These are phyloP conservation scores for Solanum tacnaense DNA, from an alignment of 257 asterid species.

Conservation along the genomic window DNA sequence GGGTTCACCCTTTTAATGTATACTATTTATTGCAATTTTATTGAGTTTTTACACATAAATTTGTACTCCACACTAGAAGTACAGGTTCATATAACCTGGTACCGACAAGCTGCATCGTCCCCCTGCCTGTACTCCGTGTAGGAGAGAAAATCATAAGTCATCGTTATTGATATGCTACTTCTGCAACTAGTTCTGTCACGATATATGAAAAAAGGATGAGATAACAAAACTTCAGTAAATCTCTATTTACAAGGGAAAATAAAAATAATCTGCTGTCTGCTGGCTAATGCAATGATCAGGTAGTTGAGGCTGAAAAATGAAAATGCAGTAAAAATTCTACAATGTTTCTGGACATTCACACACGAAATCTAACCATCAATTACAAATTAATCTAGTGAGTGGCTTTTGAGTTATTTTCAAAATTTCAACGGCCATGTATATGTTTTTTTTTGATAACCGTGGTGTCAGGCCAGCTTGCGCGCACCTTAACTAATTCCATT, in stretches of 20 bases:
- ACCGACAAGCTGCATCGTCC: background rate
- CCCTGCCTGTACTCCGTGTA: background rate
- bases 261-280: background rate
- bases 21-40: background rate
- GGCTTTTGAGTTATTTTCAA: background rate
- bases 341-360: background rate
- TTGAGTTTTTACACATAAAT: background rate
- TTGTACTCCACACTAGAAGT: background rate
- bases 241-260: background rate
- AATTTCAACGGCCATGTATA: background rate
- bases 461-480: background rate
- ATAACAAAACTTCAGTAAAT: background rate
- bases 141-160: background rate
- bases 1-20: background rate
- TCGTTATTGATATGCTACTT: background rate
- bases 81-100: background rate
- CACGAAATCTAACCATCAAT: background rate
- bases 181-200: background rate
- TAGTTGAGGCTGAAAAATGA: background rate
- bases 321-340: background rate
- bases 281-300: background rate
- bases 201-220: background rate
- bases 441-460: background rate
- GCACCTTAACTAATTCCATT: background rate
- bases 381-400: background rate